Evolutionary conservation across 768 basidiomycete genomes (phyloP).

Genomic region (Lyophyllum shimeji): DNA sequence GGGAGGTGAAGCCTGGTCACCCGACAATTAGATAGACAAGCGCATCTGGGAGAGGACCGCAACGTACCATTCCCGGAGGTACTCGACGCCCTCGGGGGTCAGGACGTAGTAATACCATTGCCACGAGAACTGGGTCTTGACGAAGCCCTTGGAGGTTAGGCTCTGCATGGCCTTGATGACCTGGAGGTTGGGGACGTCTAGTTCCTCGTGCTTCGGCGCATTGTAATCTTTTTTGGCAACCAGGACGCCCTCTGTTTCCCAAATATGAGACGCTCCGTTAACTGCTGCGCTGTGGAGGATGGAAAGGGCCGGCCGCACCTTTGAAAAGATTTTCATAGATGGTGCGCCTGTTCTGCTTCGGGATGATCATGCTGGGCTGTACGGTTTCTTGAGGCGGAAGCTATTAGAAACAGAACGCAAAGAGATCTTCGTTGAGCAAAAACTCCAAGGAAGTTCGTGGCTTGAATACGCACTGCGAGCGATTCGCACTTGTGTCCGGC

Average conservation of each 20-base stretch:
- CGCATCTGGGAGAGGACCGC: background rate
- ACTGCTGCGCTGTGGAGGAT: background rate
- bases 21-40: background rate
- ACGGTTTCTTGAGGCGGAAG: slow-evolving; percentile 32
- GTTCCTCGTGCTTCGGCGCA: slow-evolving; percentile 93
- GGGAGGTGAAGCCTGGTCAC: slow-evolving; percentile 89
- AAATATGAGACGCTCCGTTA: background rate
- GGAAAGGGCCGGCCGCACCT: slow-evolving; percentile 50
- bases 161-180: slow-evolving; percentile 74
- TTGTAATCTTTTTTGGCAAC: slow-evolving; percentile 99
- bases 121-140: slow-evolving; percentile 99
- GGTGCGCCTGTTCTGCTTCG: slow-evolving; percentile 89
- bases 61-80: slow-evolving; percentile 86
- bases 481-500: slow-evolving; percentile 41
- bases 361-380: slow-evolving; percentile 85
- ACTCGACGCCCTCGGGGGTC: slow-evolving; percentile 96
- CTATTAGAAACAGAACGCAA: slow-evolving; percentile 13
- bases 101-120: slow-evolving; percentile 98
- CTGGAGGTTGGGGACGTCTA: slow-evolving; percentile 68
- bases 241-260: slow-evolving; percentile 79
- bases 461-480: slow-evolving; percentile 35
- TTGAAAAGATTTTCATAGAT: slow-evolving; percentile 99
- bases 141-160: slow-evolving; percentile 73
- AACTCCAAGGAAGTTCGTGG: background rate
- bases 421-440: background rate